These are phyloP conservation scores for Ustilago sp. DNA, from an alignment of 1,284 basidiomycete species.

Conservation along the genomic window DNA sequence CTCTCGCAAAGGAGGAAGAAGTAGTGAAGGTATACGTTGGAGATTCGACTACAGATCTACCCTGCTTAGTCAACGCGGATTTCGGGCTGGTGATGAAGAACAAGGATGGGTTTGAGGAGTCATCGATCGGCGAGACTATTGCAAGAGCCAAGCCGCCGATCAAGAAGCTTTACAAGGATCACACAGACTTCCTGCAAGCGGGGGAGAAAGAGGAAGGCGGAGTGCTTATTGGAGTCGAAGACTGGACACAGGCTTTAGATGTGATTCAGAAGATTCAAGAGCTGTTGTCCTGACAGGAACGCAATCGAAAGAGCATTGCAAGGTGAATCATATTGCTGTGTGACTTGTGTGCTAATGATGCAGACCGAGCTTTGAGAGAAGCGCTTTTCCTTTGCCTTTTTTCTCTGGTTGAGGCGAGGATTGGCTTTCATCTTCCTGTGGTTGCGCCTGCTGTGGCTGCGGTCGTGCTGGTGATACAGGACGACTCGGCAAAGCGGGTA, in stretches of 20 bases:
- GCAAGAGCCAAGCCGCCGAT: constrained; percentile 8
- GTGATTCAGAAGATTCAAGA: constrained; percentile 32
- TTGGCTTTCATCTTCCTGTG: not conserved
- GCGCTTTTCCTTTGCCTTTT: constrained; percentile 39
- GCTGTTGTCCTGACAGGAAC: not conserved
- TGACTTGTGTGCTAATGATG: constrained; percentile 9
- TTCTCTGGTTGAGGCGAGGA: constrained; percentile 14
- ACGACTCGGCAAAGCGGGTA: constrained; percentile 14
- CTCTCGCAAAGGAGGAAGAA: not conserved
- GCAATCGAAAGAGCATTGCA: not conserved
- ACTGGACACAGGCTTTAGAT: constrained; percentile 34
- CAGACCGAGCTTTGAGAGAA: constrained; percentile 42
- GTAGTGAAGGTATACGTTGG: constrained; percentile 56
- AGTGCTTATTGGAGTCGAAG: constrained; percentile 26
- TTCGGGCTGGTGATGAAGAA: constrained; percentile 60
- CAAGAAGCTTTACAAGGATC: constrained; percentile 7
- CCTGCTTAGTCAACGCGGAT: constrained; percentile 54
- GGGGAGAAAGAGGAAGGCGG: not conserved
- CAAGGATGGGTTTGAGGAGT: constrained; percentile 9
- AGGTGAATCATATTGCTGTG: not conserved
- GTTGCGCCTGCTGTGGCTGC: constrained; percentile 1
- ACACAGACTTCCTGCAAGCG: constrained; percentile 11
- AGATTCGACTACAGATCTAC: constrained; percentile 64
- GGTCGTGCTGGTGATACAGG: constrained; percentile 16
- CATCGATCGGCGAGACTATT: constrained; percentile 17